These are phyloP conservation scores for Hymenoscyphus scutula DNA, from an alignment of 2,329 filamentous ascomycete genomes.

Conservation along the genomic window DNA sequence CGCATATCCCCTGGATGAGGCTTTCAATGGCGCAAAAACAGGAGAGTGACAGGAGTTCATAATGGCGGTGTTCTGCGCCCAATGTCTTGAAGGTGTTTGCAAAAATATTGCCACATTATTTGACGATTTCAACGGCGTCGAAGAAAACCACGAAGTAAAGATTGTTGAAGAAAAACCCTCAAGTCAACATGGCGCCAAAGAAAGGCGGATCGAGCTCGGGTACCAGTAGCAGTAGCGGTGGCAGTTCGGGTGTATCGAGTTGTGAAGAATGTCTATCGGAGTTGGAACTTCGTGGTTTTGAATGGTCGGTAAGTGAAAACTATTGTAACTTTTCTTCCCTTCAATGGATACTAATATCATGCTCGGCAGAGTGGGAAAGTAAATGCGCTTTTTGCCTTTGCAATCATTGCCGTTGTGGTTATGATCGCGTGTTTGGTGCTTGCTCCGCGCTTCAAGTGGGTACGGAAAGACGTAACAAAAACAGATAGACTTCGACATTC, in stretches of 20 bases:
- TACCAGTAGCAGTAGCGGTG: no score
- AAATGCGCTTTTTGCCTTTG: slow-evolving; percentile 7
- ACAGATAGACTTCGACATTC: slow-evolving; percentile 5
- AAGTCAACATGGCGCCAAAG: slow-evolving; percentile 5
- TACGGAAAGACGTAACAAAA: slow-evolving; percentile 2
- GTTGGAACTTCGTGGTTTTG: background rate
- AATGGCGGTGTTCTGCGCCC: background rate
- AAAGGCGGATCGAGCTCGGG: slow-evolving; percentile 2
- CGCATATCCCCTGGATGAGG: background rate
- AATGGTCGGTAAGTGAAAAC: slow-evolving; percentile 7
- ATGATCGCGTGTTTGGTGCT: slow-evolving; percentile 10
- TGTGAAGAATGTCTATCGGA: background rate
- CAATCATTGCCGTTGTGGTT: slow-evolving; percentile 5
- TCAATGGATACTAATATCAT: background rate
- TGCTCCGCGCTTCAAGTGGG: slow-evolving; percentile 12
- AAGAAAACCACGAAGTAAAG: background rate
- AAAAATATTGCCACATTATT: background rate
- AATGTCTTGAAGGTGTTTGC: background rate
- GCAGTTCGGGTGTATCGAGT: background rate
- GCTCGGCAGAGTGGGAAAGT: background rate
- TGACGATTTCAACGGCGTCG: background rate
- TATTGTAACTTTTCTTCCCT: background rate
- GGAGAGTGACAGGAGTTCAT: background rate
- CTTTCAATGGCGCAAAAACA: background rate
- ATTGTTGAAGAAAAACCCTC: background rate